phyloP scores from a whole-genome alignment of 2,329 filamentous ascomycete genomes.

The Biscogniauxia sp. region DNA sequence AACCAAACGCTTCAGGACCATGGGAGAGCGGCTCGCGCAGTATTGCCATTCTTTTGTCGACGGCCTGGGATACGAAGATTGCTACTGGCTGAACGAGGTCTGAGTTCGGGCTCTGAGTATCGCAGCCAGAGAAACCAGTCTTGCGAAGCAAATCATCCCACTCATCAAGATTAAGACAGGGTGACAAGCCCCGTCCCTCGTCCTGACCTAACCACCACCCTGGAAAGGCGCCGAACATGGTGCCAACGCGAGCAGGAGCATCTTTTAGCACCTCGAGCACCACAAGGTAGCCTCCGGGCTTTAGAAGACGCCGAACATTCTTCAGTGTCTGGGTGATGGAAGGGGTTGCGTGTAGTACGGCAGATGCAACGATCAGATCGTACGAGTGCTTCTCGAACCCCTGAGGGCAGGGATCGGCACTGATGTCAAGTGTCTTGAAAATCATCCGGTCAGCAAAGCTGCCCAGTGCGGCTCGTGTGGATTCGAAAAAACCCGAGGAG shows the following conservation, averaged over 20 bases:
- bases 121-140: constrained; percentile 27
- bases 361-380: constrained; percentile 9
- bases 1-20: not conserved
- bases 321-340: constrained; percentile 7
- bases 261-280: constrained; percentile 7
- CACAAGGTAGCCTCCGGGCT: constrained; percentile 18
- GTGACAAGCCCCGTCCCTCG: constrained; percentile 15
- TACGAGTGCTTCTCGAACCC: constrained; percentile 4
- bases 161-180: constrained; percentile 4
- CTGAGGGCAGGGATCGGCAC: constrained; percentile 1
- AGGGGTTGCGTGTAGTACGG: constrained; percentile 11
- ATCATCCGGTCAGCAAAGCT: constrained; percentile 27
- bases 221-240: constrained; percentile 16
- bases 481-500: constrained; percentile 37
- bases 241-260: constrained; percentile 2
- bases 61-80: constrained; percentile 24
- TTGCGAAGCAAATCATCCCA: constrained; percentile 25
- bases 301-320: constrained; percentile 15
- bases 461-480: constrained; percentile 31
- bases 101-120: constrained; percentile 10
- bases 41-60: constrained; percentile 19
- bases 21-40: constrained; percentile 20
- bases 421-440: constrained; percentile 19
- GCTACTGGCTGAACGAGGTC: constrained; percentile 3
- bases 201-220: constrained; percentile 23